Evolutionary conservation across 2,329 filamentous ascomycete species (phyloP).

Genomic region (Trichocomaceae sp.): DNA sequence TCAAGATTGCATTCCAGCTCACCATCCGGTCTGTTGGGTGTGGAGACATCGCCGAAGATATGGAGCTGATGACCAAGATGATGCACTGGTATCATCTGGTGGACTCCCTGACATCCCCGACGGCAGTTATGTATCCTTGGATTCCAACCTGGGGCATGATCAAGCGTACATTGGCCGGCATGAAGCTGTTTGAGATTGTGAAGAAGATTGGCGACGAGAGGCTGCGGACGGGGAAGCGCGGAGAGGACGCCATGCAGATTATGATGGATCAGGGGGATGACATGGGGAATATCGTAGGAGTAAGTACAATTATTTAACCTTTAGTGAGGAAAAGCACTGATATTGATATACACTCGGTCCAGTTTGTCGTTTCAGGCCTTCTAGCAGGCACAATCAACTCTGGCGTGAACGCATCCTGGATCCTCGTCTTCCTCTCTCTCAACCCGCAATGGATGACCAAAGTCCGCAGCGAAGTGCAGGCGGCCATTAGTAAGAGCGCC

Average conservation of each 20-base stretch:
- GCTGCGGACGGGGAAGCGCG: not conserved
- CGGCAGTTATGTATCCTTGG: not conserved
- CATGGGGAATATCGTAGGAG: not conserved
- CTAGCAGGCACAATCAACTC: not conserved
- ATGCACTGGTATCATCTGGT: not conserved
- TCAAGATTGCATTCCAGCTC: not conserved
- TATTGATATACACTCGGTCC: not conserved
- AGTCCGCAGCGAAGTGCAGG: not conserved
- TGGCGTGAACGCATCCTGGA: not conserved
- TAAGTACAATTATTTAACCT: not conserved
- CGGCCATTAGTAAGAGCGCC: not conserved
- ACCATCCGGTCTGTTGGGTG: not conserved
- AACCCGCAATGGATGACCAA: not conserved
- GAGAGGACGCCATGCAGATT: not conserved
- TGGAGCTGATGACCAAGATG: not conserved
- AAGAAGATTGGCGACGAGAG: not conserved
- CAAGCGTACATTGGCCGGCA: not conserved
- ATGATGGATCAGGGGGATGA: not conserved
- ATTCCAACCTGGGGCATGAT: not conserved
- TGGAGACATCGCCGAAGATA: not conserved
- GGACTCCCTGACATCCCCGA: not conserved
- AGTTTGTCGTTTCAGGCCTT: not conserved
- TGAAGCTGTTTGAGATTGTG: not conserved
- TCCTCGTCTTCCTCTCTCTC: not conserved
- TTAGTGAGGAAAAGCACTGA: not conserved